Evolutionary conservation across 2,329 filamentous ascomycete genomes (phyloP).

Genomic region (Sphaerulina populicola): DNA sequence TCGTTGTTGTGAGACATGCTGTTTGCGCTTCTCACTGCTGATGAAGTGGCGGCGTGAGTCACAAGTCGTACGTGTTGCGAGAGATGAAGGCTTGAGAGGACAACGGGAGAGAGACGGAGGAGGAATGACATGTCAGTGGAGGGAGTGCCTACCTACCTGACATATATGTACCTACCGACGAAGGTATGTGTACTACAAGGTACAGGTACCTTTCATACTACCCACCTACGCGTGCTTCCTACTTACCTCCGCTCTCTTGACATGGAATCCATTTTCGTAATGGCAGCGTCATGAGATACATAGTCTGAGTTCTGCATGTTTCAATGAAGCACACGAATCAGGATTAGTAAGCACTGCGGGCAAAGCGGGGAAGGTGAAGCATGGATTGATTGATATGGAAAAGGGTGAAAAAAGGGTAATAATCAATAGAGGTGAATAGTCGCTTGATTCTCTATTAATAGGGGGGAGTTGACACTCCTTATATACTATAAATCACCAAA

Average conservation of each 20-base stretch:
- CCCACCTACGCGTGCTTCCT: too few species aligned
- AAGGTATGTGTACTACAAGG: background rate
- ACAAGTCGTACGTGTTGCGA: background rate
- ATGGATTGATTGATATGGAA: too few species aligned
- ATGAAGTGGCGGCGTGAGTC: slow-evolving; percentile 10
- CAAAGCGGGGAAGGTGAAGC: too few species aligned
- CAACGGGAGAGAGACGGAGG: background rate
- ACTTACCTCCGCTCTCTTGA: too few species aligned
- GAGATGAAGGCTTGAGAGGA: background rate
- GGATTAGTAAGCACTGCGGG: too few species aligned
- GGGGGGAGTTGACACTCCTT: too few species aligned
- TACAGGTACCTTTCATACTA: background rate
- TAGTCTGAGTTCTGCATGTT: too few species aligned
- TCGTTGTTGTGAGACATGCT: slow-evolving; percentile 34
- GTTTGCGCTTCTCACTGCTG: background rate
- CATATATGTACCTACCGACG: background rate
- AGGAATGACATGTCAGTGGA: background rate
- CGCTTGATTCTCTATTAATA: too few species aligned
- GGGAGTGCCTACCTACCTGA: background rate
- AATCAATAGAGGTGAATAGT: too few species aligned
- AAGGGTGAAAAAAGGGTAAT: too few species aligned
- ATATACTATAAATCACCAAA: too few species aligned
- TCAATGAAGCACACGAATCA: too few species aligned
- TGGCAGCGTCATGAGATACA: background rate
- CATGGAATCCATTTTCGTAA: background rate